Base-by-base conservation (phyloP, 805 yeast genomes). In the Saturnispora sekii region DNA sequence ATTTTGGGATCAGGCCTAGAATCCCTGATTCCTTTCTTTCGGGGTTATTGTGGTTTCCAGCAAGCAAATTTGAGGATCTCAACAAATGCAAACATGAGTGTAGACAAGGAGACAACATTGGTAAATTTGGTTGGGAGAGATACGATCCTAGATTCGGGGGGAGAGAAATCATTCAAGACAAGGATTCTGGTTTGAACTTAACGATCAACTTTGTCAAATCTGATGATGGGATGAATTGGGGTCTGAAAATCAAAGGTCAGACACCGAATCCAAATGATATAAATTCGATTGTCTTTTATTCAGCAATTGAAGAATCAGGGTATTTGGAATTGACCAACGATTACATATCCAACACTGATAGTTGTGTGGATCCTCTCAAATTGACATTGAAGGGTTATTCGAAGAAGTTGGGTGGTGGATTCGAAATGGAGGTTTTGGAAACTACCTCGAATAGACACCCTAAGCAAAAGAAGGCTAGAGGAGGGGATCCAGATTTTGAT, bases 101-200 rank as follows among this genome's bases (percentile, higher is more conserved):
- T 55, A 86, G 81, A 43, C 88, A 80, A 53, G 67, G 67, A 32
- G 90, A 88, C 55, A 73, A 78, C 41, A 69, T 88, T 65, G 70
- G 70, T 18, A 78, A 75, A 44, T 90, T 84, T 53, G 86, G 89
- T 21, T 93, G 97, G 96, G 70, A 75, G n/a, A 66, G 70, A 32
- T 93, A 83, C 60, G 97, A 93, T 58, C 88, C 96, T 5, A 72
- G 97, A 51, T 41, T 63, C 11, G 98, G 98, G 18, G 98, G 98
- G 0, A 68, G 74, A 48, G 90, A 93, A 57, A 67, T 74, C 1
- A 78, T 93, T 28, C 64, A 69, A 32, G 98, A 93, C 59, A 61
- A 65, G 16, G 83, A 74, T 31, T 74, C 78, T 49, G 76, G 77
- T 44, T 62, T 88, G 4, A 73, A 74, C 44, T 55, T 93, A 34